Conservation (phyloP, 2,329 filamentous ascomycete species). For the Immersiporthe knoxdaviesiana region DNA sequence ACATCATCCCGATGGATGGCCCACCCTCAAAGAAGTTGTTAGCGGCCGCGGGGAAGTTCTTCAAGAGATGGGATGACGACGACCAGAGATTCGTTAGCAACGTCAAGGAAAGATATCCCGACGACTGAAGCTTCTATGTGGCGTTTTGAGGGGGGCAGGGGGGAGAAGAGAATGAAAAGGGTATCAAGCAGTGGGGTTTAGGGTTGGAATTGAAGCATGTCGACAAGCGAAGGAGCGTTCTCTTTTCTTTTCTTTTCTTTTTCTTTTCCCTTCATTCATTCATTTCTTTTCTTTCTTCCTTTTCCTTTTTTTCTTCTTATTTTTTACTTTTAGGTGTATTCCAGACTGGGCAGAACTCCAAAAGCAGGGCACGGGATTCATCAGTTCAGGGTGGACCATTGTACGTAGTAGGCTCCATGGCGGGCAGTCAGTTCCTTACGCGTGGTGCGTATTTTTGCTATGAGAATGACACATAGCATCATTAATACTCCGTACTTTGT, state of each 20-base stretch:
- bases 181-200: not conserved
- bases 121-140: slow-evolving; percentile 49
- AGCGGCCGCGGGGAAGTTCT: slow-evolving; percentile 62
- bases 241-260: no score
- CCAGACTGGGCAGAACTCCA: not conserved
- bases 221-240: not conserved
- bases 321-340: no score
- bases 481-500: no score
- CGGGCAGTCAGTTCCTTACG: not conserved
- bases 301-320: no score
- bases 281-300: no score
- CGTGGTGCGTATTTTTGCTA: not conserved
- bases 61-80: slow-evolving; percentile 63
- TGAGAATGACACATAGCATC: not conserved
- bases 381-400: not conserved
- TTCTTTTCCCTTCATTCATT: no score
- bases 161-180: not conserved
- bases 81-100: slow-evolving; percentile 64
- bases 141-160: no score
- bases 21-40: slow-evolving; percentile 50
- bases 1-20: slow-evolving; percentile 53
- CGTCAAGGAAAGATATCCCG: slow-evolving; percentile 67
- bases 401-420: not conserved
- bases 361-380: not conserved
- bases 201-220: not conserved